Conservation (phyloP, 2,329 filamentous ascomycete genomes). For the Botrytis sinoallii region DNA sequence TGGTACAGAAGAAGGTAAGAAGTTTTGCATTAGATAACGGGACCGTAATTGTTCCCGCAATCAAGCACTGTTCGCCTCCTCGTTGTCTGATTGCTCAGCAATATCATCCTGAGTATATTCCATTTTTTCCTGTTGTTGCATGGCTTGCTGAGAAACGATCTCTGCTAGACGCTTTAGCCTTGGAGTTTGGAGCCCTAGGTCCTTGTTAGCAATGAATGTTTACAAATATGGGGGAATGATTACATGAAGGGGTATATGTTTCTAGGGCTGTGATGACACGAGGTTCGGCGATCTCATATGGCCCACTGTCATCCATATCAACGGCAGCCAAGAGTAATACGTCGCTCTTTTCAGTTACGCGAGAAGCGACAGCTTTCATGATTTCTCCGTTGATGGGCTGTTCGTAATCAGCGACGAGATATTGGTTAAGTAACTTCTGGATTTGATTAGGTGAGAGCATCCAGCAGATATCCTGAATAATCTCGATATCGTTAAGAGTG, state of each 20-base stretch:
- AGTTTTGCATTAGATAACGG: slow-evolving; percentile 20
- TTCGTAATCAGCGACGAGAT: slow-evolving; percentile 97
- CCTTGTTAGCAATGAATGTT: slow-evolving; percentile 35
- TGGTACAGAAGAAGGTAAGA: slow-evolving; percentile 37
- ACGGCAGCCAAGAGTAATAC: slow-evolving; percentile 90
- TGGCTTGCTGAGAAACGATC: slow-evolving; percentile 94
- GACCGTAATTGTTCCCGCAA: slow-evolving; percentile 3
- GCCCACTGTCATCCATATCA: slow-evolving; percentile 98
- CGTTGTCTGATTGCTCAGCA: slow-evolving; percentile 44
- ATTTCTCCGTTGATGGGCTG: slow-evolving; percentile 99
- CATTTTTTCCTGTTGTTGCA: slow-evolving; percentile 88
- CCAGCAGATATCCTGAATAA: slow-evolving; percentile 99
- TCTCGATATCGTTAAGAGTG: slow-evolving; percentile 97
- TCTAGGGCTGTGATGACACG: slow-evolving; percentile 93
- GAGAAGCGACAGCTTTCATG: slow-evolving; percentile 97
- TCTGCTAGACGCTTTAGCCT: slow-evolving; percentile 94
- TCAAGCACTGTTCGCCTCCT: slow-evolving; percentile 36
- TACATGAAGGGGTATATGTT: slow-evolving; percentile 97
- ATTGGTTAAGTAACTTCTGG: slow-evolving; percentile 97
- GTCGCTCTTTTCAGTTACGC: slow-evolving; percentile 97
- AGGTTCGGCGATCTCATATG: slow-evolving; percentile 97
- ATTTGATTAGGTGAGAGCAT: slow-evolving; percentile 99
- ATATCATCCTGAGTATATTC: slow-evolving; percentile 53
- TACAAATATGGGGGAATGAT: slow-evolving; percentile 41
- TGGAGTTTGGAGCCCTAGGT: slow-evolving; percentile 86